Base-by-base conservation (phyloP, 192 early-diverging fungal species). In the Globomyces pollinis-pini region DNA sequence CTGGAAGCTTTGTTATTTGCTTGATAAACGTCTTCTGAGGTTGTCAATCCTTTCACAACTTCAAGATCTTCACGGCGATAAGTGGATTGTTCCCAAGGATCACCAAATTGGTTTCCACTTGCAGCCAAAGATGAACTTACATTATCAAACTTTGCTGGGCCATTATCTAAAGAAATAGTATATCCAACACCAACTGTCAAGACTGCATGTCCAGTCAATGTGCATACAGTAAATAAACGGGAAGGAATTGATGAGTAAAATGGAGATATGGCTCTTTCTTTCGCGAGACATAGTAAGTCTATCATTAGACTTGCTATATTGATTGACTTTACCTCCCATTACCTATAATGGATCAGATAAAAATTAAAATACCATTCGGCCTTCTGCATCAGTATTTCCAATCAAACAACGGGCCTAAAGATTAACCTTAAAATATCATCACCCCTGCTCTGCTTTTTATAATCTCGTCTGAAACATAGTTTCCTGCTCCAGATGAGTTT, bases 381-480 rank as follows among this genome's bases (percentile, higher is more conserved):
- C 91, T 69, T 94, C 91, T 34, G 90, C 91, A 65, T 94, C 91
- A 1, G 91, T 93, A 71, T 93, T 89, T 53, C 81, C 84, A 58
- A 90, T 82, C 21, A 64, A 18, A 60, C 30, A 57, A 18, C 59
- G 33, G 33, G 21, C 15, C 11, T 0, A 43, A 43, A 59, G 38
- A 13, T n/a, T 56, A 53, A 3, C 38, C 57, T 39, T 39, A 39
- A 50, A n/a, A 29, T 7, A n/a, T n/a, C 47, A 29, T 29, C 24
- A 77, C 78, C 7, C 91, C 90, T 29, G 80, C 81, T 12, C 91
- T 81, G 20, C 86, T 85, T 50, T 78, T 72, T 24, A 94, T 68
- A 16, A 94, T 74, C 58, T 94, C 90, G 65, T 94, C 91, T 55
- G 78, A 81, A 20, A 91, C 85, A 68, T 88, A 88, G 32, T 83